phyloP scores from a whole-genome alignment of 176 grass and related monocot species.

The Phoenix roebelenii region DNA sequence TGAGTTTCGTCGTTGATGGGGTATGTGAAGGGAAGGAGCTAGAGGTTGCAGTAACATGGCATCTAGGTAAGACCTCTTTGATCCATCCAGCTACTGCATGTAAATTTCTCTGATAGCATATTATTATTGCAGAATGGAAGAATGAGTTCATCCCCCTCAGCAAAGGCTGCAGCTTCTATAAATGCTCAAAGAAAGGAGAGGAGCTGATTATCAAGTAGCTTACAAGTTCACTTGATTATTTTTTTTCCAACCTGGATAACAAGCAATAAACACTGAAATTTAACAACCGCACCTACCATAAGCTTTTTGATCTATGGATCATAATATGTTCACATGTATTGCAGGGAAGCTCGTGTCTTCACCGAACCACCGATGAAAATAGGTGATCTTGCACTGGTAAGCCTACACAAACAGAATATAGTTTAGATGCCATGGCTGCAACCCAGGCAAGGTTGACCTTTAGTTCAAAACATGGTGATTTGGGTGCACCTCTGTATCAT shows the following conservation, averaged over 20 bases:
- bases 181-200: slow-evolving; percentile 36
- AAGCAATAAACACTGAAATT: not conserved
- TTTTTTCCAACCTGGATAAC: not conserved
- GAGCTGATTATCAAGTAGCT: slow-evolving; percentile 57
- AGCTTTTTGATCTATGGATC: not conserved
- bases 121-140: slow-evolving; percentile 65
- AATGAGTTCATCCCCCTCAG: slow-evolving; percentile 56
- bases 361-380: slow-evolving; percentile 59
- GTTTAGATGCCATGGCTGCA: not conserved
- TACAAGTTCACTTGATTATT: not conserved
- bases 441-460: not conserved
- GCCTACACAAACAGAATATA: not conserved
- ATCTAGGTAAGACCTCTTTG: slow-evolving; percentile 42
- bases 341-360: slow-evolving; percentile 60
- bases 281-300: not conserved
- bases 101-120: slow-evolving; percentile 3
- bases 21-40: slow-evolving; percentile 41
- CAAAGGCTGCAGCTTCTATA: slow-evolving; percentile 67
- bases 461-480: no score
- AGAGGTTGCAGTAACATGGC: slow-evolving; percentile 53
- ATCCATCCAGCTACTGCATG: not conserved
- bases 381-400: slow-evolving; percentile 50
- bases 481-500: no score
- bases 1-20: slow-evolving; percentile 47
- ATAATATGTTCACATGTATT: not conserved